These are phyloP conservation scores for Carex arenaria DNA, from an alignment of 202 grass and related monocot species.

Conservation along the genomic window DNA sequence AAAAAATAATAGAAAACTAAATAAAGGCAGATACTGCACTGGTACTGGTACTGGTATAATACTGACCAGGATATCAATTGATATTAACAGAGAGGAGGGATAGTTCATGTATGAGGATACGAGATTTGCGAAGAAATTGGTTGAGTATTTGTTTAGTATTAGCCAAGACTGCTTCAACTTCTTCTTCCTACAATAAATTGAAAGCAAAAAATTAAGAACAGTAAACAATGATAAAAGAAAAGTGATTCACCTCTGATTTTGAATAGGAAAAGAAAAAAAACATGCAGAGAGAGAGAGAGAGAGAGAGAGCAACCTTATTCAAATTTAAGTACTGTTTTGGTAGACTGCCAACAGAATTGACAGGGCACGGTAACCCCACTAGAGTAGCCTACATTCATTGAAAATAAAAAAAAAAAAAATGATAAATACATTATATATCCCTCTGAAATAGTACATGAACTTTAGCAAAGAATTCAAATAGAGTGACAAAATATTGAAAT, in stretches of 20 bases:
- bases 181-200: slow-evolving; percentile 54
- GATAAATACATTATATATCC: slow-evolving; percentile 9
- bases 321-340: slow-evolving; percentile 80
- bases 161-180: slow-evolving; percentile 86
- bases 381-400: slow-evolving; percentile 73
- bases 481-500: slow-evolving; percentile 29
- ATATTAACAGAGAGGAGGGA: not conserved
- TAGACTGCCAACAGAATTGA: slow-evolving; percentile 89
- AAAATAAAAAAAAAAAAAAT: slow-evolving; percentile 20
- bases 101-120: slow-evolving; percentile 38
- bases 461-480: slow-evolving; percentile 14
- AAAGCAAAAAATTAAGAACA: slow-evolving; percentile 26
- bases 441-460: not conserved
- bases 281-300: not conserved
- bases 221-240: not conserved
- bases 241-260: slow-evolving; percentile 4
- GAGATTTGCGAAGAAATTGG: slow-evolving; percentile 84
- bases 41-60: not conserved
- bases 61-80: not conserved
- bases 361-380: slow-evolving; percentile 81
- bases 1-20: not conserved
- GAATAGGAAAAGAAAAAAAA: not conserved
- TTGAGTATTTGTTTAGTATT: slow-evolving; percentile 99
- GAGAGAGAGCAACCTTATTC: slow-evolving; percentile 43
- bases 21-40: not conserved